Evolutionary conservation across 768 basidiomycete species (phyloP), one percentile per base, ranked within the genome.

Genomic region (Lactifluus volemus): DNA sequence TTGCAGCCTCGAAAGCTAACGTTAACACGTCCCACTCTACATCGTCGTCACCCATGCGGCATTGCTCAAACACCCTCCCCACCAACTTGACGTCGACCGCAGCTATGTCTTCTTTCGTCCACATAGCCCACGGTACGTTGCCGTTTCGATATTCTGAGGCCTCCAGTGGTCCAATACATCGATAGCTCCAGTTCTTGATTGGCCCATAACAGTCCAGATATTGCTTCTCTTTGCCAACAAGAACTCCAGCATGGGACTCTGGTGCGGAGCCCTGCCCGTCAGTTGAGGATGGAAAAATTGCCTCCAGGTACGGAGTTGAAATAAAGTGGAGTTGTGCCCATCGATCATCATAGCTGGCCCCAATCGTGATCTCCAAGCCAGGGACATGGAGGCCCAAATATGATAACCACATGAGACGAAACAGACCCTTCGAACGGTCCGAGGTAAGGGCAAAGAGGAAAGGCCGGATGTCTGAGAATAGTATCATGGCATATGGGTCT

Each of bases 401-500:
- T 7, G 84, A 83, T 11, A 93, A 74, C 86, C 86, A 92, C 25
- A 81, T 79, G 48, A 84, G 68, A 4, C 89, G 82, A 64, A 92
- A 83, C 7, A 78, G 75, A 44, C 79, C 66, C 73, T 81, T 83
- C 0, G 81, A 80, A 30, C 67, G 70, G 12, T 67, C 61, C 17
- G 79, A 76, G 14, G 70, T 72, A 49, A 88, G 55, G 8, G 73
- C 60, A 51, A 76, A 63, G 49, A 89, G 71, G 14, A 92, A 71
- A 4, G 80, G 71, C 21, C 81, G 81, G 63, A 93, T 78, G 67
- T 93, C 91, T 38, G 81, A 77, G 70, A 93, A 87, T 15, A 93
- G 73, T 36, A 92, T 79, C 4, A 79, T 83, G 3, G 83, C 75
- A 67, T 88, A 90, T 6, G 90, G 91, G 69, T 93, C 91, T 17